A percentile compares a stretch with the other conserved stretches of the same genome.
Conservation (phyloP, 2,329 filamentous ascomycete species). For the Trichoderma sp. region DNA sequence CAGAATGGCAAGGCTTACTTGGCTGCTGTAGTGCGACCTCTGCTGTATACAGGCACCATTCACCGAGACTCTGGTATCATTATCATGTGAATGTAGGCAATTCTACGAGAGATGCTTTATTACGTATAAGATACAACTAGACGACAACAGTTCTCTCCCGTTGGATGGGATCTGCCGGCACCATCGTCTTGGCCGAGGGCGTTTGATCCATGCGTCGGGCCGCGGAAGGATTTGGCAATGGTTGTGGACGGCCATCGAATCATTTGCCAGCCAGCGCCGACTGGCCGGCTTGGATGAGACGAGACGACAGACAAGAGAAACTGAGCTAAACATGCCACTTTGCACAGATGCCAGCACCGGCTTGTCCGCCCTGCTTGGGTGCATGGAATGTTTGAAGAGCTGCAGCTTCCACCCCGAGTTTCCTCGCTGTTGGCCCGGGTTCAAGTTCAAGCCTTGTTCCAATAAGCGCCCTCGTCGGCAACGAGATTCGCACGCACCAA, state of each 20-base stretch:
- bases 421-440: not conserved
- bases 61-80: not conserved
- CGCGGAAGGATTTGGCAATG: not conserved
- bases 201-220: not conserved
- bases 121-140: not conserved
- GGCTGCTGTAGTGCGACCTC: not conserved
- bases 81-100: no score
- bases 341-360: not conserved
- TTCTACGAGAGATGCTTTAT: not conserved
- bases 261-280: not conserved
- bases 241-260: not conserved
- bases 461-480: slow-evolving; percentile 8
- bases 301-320: not conserved
- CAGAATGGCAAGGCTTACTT: slow-evolving; percentile 11
- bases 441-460: not conserved
- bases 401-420: not conserved
- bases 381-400: not conserved
- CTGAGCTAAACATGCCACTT: not conserved
- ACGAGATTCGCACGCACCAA: slow-evolving; percentile 9
- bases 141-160: not conserved
- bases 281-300: not conserved
- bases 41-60: not conserved
- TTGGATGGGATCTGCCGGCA: not conserved
- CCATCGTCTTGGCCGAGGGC: not conserved
- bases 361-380: not conserved